Base-by-base conservation (phyloP, 257 asterid species). In the Gynochthodes officinalis region DNA sequence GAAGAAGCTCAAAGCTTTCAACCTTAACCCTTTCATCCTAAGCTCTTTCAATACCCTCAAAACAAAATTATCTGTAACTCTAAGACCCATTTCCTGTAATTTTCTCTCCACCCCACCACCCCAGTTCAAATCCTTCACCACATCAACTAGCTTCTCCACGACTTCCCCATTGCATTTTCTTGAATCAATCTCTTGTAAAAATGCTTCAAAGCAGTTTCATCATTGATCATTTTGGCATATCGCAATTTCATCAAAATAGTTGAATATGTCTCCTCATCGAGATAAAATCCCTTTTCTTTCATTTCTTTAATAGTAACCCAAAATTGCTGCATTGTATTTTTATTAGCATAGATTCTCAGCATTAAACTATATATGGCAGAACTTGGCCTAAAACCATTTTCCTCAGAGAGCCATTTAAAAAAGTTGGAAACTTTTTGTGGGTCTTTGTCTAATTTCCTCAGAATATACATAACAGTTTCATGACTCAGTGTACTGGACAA, bases 41-140 rank as follows among this genome's bases (percentile, higher is more conserved):
- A 94, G 92, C 82, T 89, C 97, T 86, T 88, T 94, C 71, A 94
- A 78, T 46, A 89, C 95, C 86, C 95, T 80, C 78, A 90, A 76
- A 77, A 89, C 67, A 48, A 91, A 80, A 86, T 91, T 84, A 68
- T 94, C 99, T 0, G 89, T 84, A 60, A 83, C 83, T 2, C 18
- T 7, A 14, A 94, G 27, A 30, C 86, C 73, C 90, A 88, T 82
- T 23, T 67, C 87, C 74, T 50, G 79, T 78, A 94, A 82, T 70
- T 80, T 74, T 50, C 73, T 79, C 85, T 90, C 97, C 54, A 89
- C 82, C 39, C 44, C 75, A 53, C 68, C 81, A 52, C 88, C 89
- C 97, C 96, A 90, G 69, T 83, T 89, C 18, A 35, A 77, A 43
- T 64, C 72, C 74, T 73, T 82, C 8, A 88, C 77, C 71, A 87